A percentile compares a stretch with the other conserved stretches of the same genome.
Evolutionary conservation across 129 eudicot species (phyloP).

Genomic region (Dittrichia graveolens): DNA sequence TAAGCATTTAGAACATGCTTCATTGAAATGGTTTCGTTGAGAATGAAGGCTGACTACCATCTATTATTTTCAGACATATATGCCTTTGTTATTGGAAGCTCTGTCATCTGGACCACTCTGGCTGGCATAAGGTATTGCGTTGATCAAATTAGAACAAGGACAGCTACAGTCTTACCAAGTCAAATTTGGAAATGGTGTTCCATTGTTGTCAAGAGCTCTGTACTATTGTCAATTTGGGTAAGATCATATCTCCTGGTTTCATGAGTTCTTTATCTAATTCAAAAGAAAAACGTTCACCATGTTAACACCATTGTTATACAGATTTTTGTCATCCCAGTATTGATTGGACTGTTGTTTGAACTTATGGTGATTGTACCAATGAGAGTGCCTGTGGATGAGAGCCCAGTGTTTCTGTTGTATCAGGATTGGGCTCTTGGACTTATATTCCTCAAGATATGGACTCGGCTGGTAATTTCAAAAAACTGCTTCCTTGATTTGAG

Average conservation of each 20-base stretch:
- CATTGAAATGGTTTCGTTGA: too few species aligned
- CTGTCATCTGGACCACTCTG: constrained; percentile 77
- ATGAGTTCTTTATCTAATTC: not conserved
- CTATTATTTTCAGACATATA: constrained; percentile 61
- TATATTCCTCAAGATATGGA: constrained; percentile 82
- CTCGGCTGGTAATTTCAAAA: constrained; percentile 88
- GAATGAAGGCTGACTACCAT: constrained; percentile 1
- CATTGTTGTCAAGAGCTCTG: constrained; percentile 80
- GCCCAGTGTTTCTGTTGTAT: constrained; percentile 84
- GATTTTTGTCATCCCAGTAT: constrained; percentile 80
- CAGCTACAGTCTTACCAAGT: constrained; percentile 55
- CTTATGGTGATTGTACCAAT: constrained; percentile 86
- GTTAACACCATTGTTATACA: constrained; percentile 31
- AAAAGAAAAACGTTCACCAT: not conserved
- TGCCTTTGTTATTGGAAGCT: constrained; percentile 90
- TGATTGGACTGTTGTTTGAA: constrained; percentile 86
- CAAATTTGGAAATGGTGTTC: constrained; percentile 88
- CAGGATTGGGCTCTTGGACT: constrained; percentile 96
- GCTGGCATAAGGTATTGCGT: constrained; percentile 81
- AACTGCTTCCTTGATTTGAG: too few species aligned
- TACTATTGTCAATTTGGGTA: constrained; percentile 89
- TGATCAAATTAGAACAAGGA: constrained; percentile 69
- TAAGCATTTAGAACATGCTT: too few species aligned
- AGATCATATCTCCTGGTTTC: constrained; percentile 23
- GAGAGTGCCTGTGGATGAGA: constrained; percentile 88